Base-by-base conservation (phyloP, 768 basidiomycete genomes). In the Sporobolomyces pararoseus region DNA sequence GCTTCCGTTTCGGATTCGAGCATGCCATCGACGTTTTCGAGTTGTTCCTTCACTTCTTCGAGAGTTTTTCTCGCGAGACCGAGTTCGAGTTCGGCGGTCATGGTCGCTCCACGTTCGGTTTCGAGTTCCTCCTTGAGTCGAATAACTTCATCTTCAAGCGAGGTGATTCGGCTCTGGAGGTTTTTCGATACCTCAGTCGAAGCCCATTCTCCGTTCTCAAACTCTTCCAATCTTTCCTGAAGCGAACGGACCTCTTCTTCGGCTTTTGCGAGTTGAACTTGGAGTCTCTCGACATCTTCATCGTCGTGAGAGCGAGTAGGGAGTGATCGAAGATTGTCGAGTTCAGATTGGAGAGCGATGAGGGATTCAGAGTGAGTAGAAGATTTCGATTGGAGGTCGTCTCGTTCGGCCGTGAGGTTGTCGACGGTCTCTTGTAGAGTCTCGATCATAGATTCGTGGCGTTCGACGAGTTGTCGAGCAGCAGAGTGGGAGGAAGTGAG, bases 51-150 rank as follows among this genome's bases (percentile, higher is more conserved):
- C 42, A 17, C 17, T 23, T 54, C 52, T 14, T 21, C 52, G 27
- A 65, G 54, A 13, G 31, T 52, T 37, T 50, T 63, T 17, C 16
- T 25, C 7, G 21, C 62, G 35, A 13, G 5, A 23, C 39, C 49
- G n/a, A 39, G 19, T 2, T 62, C 60, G 47, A 62, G 60, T 14
- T 42, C 55, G 35, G 58, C 49, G 37, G 39, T 29, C 12, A 59
- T 10, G 27, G 42, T 46, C 12, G 25, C 2, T 27, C 58, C 58
- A 10, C 42, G 58, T 27, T 59, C 58, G 9, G 27, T 29, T 21
- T 65, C 57, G 50, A 70, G 14, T 9, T 47, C 29, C 16, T 51
- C 31, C 44, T 60, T 42, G 35, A 65, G 42, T 7, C 27, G 23
- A 25, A 0, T 37, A 57, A 61, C 17, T 27, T 57, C 32, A 0